phyloP scores from a whole-genome alignment of 2,329 filamentous ascomycete genomes.

The Colletotrichum melonis region DNA sequence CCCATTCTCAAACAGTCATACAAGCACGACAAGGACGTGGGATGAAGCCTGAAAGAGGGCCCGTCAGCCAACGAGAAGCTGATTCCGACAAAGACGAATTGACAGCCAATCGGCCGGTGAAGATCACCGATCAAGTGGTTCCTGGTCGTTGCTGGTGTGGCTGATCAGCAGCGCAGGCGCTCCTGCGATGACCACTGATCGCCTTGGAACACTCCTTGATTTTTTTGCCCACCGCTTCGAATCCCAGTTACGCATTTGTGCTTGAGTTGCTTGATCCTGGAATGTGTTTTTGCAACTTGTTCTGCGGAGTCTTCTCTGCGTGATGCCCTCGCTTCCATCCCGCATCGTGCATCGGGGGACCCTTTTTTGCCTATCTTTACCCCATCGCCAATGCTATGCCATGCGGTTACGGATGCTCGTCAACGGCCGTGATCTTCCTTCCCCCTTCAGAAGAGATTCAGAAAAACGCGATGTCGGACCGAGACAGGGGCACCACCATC shows the following conservation, averaged over 20 bases:
- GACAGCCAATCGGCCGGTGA: background rate
- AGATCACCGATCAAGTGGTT: background rate
- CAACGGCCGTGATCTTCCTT: background rate
- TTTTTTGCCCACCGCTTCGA: background rate
- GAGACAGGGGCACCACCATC: conserved; percentile 12
- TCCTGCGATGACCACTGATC: conserved; percentile 20
- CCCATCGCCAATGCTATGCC: background rate
- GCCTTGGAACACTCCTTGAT: conserved; percentile 7
- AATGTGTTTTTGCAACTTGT: background rate
- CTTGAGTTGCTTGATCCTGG: background rate
- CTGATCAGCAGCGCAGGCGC: conserved; percentile 13
- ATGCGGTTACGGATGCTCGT: background rate
- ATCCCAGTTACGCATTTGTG: background rate
- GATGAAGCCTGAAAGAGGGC: background rate
- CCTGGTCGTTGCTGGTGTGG: conserved; percentile 3
- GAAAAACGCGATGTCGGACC: background rate
- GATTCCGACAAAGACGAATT: background rate
- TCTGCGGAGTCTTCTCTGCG: background rate
- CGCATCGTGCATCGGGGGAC: background rate
- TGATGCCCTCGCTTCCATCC: conserved; percentile 4
- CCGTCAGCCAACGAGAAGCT: background rate
- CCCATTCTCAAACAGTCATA: background rate
- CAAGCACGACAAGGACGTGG: background rate
- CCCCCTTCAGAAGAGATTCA: background rate
- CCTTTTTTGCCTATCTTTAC: background rate